Evolutionary conservation across 1,284 basidiomycete species (phyloP).

Genomic region (Trametes polyzona): DNA sequence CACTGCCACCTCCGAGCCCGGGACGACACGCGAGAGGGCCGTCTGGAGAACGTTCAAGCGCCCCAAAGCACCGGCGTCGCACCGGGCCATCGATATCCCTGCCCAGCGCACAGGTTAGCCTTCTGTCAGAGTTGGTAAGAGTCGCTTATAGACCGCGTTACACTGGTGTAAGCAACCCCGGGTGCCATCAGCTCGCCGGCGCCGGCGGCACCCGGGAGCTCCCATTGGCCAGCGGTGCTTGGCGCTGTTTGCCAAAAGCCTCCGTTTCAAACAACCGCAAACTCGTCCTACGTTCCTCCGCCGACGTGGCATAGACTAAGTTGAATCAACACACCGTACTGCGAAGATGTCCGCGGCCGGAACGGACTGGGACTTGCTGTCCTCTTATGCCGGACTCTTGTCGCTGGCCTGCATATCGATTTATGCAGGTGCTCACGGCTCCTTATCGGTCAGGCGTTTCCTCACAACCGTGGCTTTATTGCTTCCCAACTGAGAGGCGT

Average conservation of each 20-base stretch:
- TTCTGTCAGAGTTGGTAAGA: background rate
- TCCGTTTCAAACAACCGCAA: conserved; percentile 22
- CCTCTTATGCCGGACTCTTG: conserved; percentile 70
- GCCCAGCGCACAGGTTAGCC: background rate
- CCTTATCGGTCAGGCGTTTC: conserved; percentile 61
- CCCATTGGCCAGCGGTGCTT: conserved; percentile 1
- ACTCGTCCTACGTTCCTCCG: conserved; percentile 20
- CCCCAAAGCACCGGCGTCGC: background rate
- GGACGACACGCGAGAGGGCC: background rate
- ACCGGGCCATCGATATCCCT: background rate
- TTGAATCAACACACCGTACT: background rate
- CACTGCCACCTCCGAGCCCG: conserved; percentile 6
- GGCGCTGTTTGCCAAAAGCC: conserved; percentile 18
- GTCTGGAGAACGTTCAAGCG: background rate
- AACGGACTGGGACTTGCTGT: conserved; percentile 59
- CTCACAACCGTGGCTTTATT: conserved; percentile 1
- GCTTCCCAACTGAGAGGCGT: background rate
- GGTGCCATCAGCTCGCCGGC: background rate
- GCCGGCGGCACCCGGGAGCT: background rate
- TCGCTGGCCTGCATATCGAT: conserved; percentile 63
- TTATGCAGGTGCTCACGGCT: conserved; percentile 68
- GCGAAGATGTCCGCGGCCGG: conserved; percentile 19
- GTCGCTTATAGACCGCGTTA: background rate
- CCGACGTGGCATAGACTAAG: conserved; percentile 12
- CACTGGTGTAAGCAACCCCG: background rate